Percentiles rank a stretch among this genome's conserved stretches.
Evolutionary conservation across 2,329 filamentous ascomycete genomes (phyloP).

Genomic region (Alternaria postmessia): DNA sequence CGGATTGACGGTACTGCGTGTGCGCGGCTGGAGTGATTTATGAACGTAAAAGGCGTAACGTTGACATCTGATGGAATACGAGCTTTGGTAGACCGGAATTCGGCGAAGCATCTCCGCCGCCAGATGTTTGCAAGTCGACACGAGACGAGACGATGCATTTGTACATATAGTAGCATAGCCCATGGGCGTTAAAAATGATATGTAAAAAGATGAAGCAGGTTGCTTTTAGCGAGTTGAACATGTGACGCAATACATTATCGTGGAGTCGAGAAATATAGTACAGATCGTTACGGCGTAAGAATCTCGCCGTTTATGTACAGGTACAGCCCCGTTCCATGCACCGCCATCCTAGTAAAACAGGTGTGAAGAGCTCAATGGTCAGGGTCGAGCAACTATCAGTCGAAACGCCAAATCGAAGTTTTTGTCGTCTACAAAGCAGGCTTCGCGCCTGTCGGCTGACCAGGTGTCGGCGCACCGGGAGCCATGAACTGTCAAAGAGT

Average conservation of each 20-base stretch:
- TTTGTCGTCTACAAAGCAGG: slow-evolving; percentile 44
- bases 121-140: slow-evolving; percentile 20
- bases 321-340: slow-evolving; percentile 18
- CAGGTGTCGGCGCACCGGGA: slow-evolving; percentile 36
- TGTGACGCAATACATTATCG: slow-evolving; percentile 34
- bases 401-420: slow-evolving; percentile 4
- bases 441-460: slow-evolving; percentile 39
- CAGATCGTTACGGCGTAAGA: slow-evolving; percentile 25
- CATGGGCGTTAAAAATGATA: slow-evolving; percentile 25
- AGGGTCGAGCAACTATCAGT: slow-evolving; percentile 1
- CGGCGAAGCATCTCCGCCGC: slow-evolving; percentile 21
- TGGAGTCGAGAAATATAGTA: slow-evolving; percentile 43
- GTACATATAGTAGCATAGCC: slow-evolving; percentile 48
- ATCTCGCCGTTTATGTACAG: slow-evolving; percentile 23
- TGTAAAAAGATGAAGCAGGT: slow-evolving; percentile 7
- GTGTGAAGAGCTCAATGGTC: slow-evolving; percentile 24
- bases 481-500: slow-evolving; percentile 42
- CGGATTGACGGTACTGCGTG: slow-evolving; percentile 37
- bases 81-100: slow-evolving; percentile 25
- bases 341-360: slow-evolving; percentile 33
- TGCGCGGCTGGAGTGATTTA: slow-evolving; percentile 17
- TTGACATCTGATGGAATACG: slow-evolving; percentile 31
- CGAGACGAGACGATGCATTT: slow-evolving; percentile 26
- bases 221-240: background rate
- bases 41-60: slow-evolving; percentile 36